Percentiles rank a stretch among this genome's conserved stretches.
Conservation (phyloP, 441 rosid species). For the Adansonia grandidieri region DNA sequence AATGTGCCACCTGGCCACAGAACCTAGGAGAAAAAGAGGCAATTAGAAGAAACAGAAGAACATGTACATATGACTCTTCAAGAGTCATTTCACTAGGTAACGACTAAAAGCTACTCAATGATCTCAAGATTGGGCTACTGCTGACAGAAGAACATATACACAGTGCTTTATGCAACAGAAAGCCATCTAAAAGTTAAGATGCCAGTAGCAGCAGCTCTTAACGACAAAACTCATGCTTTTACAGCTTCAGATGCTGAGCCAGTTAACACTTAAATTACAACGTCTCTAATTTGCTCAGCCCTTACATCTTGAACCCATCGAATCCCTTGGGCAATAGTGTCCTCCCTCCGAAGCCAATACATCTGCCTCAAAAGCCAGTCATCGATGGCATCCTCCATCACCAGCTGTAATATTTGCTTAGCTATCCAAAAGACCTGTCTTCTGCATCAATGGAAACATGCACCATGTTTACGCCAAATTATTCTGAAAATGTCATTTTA, state of each 20-base stretch:
- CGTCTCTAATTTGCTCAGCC: conserved; percentile 19
- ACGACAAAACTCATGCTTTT: neutral
- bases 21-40: conserved; percentile 44
- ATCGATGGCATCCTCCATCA: conserved; percentile 98
- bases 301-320: conserved; percentile 95
- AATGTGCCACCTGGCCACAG: conserved; percentile 93
- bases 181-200: neutral
- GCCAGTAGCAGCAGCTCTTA: neutral
- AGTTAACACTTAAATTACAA: conserved; percentile 1
- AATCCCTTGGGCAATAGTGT: conserved; percentile 76
- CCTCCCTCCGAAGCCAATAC: conserved; percentile 84
- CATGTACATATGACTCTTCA: neutral
- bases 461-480: conserved; percentile 22
- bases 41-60: conserved; percentile 17
- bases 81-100: neutral
- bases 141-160: neutral
- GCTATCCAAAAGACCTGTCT: conserved; percentile 98
- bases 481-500: conserved; percentile 22
- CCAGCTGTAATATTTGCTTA: conserved; percentile 87
- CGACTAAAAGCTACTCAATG: neutral
- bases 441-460: conserved; percentile 50
- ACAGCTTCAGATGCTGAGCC: conserved; percentile 5
- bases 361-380: conserved; percentile 90
- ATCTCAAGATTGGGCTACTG: neutral
- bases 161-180: neutral